Conservation (phyloP, 768 basidiomycete species). For the Pulveroboletus sp. region DNA sequence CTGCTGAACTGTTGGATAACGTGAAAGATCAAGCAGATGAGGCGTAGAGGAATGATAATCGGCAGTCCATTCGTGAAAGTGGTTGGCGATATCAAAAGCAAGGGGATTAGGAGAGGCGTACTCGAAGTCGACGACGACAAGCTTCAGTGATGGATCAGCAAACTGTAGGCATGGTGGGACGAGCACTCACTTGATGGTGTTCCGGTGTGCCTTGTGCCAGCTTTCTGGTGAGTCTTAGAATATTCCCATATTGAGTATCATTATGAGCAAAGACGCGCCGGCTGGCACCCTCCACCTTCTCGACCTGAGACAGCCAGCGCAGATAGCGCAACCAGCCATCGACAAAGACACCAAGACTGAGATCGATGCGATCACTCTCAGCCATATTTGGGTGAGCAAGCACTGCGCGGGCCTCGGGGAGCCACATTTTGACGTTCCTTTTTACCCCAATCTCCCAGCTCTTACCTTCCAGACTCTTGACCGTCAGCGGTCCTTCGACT, state of each 20-base stretch:
- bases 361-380: conserved; percentile 40
- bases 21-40: conserved; percentile 55
- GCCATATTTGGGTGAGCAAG: conserved; percentile 54
- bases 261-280: conserved; percentile 84
- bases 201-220: conserved; percentile 54
- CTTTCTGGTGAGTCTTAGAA: conserved; percentile 60
- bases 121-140: conserved; percentile 97
- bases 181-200: conserved; percentile 64
- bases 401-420: conserved; percentile 67
- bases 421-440: conserved; percentile 69
- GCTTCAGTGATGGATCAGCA: conserved; percentile 41
- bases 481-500: conserved; percentile 46
- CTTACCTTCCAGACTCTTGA: conserved; percentile 38
- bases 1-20: conserved; percentile 70
- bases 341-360: conserved; percentile 64
- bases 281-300: conserved; percentile 55
- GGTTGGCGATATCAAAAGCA: conserved; percentile 94
- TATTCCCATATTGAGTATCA: conserved; percentile 93
- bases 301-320: conserved; percentile 60
- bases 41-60: conserved; percentile 75
- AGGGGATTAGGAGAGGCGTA: conserved; percentile 91
- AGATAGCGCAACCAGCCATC: conserved; percentile 65
- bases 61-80: conserved; percentile 96
- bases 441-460: conserved; percentile 56
- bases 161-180: background rate